Evolutionary conservation across 805 yeast genomes (phyloP).

Genomic region (Zygoascus bituminiphila): DNA sequence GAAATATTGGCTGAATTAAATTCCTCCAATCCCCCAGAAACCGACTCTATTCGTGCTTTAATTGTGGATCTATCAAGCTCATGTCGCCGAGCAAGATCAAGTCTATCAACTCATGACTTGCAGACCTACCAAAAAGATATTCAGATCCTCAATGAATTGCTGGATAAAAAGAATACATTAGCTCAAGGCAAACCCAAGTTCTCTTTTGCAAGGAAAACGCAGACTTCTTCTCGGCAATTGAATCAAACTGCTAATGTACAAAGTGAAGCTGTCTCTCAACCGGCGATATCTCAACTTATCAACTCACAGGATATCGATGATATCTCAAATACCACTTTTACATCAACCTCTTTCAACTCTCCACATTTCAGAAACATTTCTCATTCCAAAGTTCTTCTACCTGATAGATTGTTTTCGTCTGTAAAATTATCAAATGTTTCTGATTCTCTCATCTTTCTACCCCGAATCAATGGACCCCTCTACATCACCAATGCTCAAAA

Average conservation of each 20-base stretch:
- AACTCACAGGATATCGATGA: not conserved
- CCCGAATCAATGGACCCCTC: slow-evolving; percentile 17
- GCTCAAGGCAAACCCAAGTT: not conserved
- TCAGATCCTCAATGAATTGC: slow-evolving; percentile 4
- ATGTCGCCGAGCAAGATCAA: slow-evolving; percentile 11
- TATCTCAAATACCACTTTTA: not conserved
- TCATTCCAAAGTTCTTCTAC: not conserved
- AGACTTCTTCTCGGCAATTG: not conserved
- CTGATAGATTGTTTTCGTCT: not conserved
- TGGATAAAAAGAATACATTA: not conserved
- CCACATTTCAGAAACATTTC: not conserved
- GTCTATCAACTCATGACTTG: slow-evolving; percentile 16
- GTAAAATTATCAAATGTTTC: slow-evolving; percentile 7
- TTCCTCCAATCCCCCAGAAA: slow-evolving; percentile 1
- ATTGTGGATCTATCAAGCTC: slow-evolving; percentile 8
- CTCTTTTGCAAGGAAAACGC: not conserved
- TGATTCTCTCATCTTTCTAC: slow-evolving; percentile 4
- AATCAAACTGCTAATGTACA: not conserved
- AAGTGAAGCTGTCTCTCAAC: not conserved
- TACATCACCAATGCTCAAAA: slow-evolving; percentile 14
- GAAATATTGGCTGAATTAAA: slow-evolving; percentile 4
- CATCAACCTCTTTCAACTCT: not conserved
- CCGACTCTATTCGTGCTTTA: slow-evolving; percentile 3
- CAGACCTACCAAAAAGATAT: slow-evolving; percentile 13
- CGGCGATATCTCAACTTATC: not conserved